A percentile compares a stretch with the other conserved stretches of the same genome.
Evolutionary conservation across 2,329 filamentous ascomycete genomes (phyloP).

Genomic region (Bimuria novae-zelandiae): DNA sequence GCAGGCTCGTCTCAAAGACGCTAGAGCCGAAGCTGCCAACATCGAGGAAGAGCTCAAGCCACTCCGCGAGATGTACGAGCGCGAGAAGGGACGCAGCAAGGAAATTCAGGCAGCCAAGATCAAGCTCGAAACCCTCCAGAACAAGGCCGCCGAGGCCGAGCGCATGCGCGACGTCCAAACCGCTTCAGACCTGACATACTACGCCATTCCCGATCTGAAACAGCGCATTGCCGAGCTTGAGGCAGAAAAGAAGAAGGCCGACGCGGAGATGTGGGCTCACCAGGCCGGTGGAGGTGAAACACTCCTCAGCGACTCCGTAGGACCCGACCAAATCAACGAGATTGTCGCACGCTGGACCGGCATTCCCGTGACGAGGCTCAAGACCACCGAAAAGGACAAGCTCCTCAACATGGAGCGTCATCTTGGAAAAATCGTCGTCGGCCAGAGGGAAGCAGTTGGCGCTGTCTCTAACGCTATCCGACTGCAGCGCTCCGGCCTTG

Average conservation of each 20-base stretch:
- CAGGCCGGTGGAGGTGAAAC: conserved; percentile 66
- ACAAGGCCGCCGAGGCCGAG: conserved; percentile 92
- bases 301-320: conserved; percentile 90
- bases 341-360: conserved; percentile 98
- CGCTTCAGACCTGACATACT: conserved; percentile 94
- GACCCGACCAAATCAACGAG: conserved; percentile 97
- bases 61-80: conserved; percentile 92
- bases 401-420: conserved; percentile 95
- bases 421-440: conserved; percentile 82
- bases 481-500: conserved; percentile 89
- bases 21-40: conserved; percentile 89
- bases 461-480: conserved; percentile 96
- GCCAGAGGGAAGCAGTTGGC: conserved; percentile 89
- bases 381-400: conserved; percentile 97
- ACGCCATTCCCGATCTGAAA: conserved; percentile 93
- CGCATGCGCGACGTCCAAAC: conserved; percentile 81
- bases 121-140: conserved; percentile 88
- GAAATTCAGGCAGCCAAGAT: conserved; percentile 93
- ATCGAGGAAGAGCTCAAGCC: conserved; percentile 91
- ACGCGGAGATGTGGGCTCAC: conserved; percentile 64
- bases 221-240: conserved; percentile 80
- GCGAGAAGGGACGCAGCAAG: conserved; percentile 86
- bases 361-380: conserved; percentile 91
- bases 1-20: conserved; percentile 77
- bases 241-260: conserved; percentile 75